Evolutionary conservation across 371 early-diverging fungal species (phyloP).

Genomic region (Coemansia sp.): DNA sequence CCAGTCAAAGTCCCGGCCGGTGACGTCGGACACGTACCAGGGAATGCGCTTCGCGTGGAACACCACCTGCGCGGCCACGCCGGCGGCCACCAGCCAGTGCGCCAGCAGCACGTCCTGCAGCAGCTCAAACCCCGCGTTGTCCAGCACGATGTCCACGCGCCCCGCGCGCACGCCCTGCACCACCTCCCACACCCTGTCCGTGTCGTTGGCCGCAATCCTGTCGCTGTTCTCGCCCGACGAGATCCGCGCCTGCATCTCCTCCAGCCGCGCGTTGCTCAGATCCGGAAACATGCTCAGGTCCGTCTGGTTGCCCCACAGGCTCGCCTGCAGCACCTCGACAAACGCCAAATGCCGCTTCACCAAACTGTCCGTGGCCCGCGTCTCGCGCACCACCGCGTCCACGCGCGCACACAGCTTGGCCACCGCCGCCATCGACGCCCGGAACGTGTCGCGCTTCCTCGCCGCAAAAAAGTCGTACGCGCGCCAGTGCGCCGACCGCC

Average conservation of each 20-base stretch:
- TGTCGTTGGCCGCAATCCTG: constrained; percentile 64
- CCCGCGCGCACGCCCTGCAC: constrained; percentile 51
- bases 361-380: constrained; percentile 17
- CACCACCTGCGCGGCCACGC: constrained; percentile 64
- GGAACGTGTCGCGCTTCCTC: constrained; percentile 71
- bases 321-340: constrained; percentile 68
- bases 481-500: constrained; percentile 59
- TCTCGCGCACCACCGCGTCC: constrained; percentile 47
- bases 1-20: constrained; percentile 73
- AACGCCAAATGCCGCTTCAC: constrained; percentile 57
- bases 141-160: constrained; percentile 77
- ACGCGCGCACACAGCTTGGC: constrained; percentile 62
- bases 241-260: constrained; percentile 62
- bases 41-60: constrained; percentile 88
- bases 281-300: constrained; percentile 80
- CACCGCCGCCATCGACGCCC: constrained; percentile 62
- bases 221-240: constrained; percentile 45
- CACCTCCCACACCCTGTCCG: constrained; percentile 60
- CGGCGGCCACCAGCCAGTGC: constrained; percentile 76
- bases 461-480: constrained; percentile 71
- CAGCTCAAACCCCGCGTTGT: constrained; percentile 91
- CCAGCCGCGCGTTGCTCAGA: constrained; percentile 66
- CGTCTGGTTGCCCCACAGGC: constrained; percentile 89
- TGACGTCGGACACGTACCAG: constrained; percentile 94
- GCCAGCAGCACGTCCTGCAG: constrained; percentile 87